Evolutionary conservation across 2,329 filamentous ascomycete species (phyloP).

Genomic region (Arthrobotrys entomopaga): DNA sequence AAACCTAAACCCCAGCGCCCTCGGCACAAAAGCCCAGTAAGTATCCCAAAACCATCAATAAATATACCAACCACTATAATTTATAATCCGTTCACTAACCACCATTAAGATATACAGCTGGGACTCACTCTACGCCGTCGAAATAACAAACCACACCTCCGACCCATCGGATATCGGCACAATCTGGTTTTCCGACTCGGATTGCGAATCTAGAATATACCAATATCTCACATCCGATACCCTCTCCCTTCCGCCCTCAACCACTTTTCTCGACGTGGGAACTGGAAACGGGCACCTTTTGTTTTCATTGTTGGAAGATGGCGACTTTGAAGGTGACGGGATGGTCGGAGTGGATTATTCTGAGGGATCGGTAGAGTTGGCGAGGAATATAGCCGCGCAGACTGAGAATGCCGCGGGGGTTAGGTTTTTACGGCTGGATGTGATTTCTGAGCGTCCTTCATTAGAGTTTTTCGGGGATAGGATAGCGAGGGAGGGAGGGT

Average conservation of each 20-base stretch:
- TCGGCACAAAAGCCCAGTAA: slow-evolving; percentile 93
- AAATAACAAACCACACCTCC: slow-evolving; percentile 75
- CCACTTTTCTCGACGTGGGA: slow-evolving; percentile 82
- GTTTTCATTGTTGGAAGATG: slow-evolving; percentile 77
- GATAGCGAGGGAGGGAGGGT: slow-evolving; percentile 66
- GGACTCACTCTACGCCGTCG: slow-evolving; percentile 77
- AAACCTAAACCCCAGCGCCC: slow-evolving; percentile 62
- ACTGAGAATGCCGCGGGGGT: slow-evolving; percentile 60
- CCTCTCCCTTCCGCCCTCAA: slow-evolving; percentile 60
- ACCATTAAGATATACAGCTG: slow-evolving; percentile 67
- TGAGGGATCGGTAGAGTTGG: slow-evolving; percentile 76
- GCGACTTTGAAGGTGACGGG: slow-evolving; percentile 64
- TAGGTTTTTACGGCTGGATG: slow-evolving; percentile 68
- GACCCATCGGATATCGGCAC: slow-evolving; percentile 84
- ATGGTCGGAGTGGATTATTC: slow-evolving; percentile 94
- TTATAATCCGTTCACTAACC: background rate
- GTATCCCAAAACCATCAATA: slow-evolving; percentile 58
- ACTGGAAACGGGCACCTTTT: slow-evolving; percentile 94
- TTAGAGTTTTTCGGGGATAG: slow-evolving; percentile 46
- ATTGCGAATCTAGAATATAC: slow-evolving; percentile 83
- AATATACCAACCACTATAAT: background rate
- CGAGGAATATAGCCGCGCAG: slow-evolving; percentile 70
- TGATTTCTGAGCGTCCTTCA: slow-evolving; percentile 62
- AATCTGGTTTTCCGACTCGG: slow-evolving; percentile 95
- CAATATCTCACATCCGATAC: slow-evolving; percentile 70